Evolutionary conservation across 306 rosid species (phyloP), one percentile per base, ranked within the genome.

Genomic region (Fagus crenata): DNA sequence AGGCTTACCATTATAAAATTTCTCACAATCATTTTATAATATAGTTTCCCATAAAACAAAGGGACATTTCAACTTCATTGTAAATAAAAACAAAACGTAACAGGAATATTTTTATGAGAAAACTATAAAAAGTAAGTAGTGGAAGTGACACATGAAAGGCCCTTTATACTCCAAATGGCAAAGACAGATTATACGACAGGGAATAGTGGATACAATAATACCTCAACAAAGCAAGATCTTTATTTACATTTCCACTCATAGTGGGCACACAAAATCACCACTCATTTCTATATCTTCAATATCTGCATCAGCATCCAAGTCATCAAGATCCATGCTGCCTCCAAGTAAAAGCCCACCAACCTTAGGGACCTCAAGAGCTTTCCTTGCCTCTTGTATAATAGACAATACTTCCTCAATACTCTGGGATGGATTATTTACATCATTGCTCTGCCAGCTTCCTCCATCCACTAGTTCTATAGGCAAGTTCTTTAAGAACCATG

Each of bases 401-500:
- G 81, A 85, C 56, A 82, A 54, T 12, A 85, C 90, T 89, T 93
- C 96, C 82, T 89, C 93, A 7, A 80, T 68, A 76, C 84, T 83
- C 69, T 91, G 98, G 12, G 86, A 86, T 43, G 98, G 93, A 53
- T 78, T 77, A 35, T 90, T 90, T 58, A 85, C 87, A 69, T 90
- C 94, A 40, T 53, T 69, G 56, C 78, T 83, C 84, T 86, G 89
- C 90, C 92, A 88, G 75, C 88, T 85, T 83, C 87, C 98, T 60
- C 89, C 93, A 80, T 93, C 96, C 86, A 22, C 78, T 33, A 91
- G 46, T 73, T 93, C 98, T 42, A 83, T 37, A 0, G 98, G 93
- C 81, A 93, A 84, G 82, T 91, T 93, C 77, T 13, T 88, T 76
- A 88, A 61, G 85, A 93, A 93, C 98, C 96, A 93, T 18, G 91